These are phyloP conservation scores for Tuber umbilicatum DNA, from an alignment of 495 filamentous ascomycete genomes.

Conservation along the genomic window DNA sequence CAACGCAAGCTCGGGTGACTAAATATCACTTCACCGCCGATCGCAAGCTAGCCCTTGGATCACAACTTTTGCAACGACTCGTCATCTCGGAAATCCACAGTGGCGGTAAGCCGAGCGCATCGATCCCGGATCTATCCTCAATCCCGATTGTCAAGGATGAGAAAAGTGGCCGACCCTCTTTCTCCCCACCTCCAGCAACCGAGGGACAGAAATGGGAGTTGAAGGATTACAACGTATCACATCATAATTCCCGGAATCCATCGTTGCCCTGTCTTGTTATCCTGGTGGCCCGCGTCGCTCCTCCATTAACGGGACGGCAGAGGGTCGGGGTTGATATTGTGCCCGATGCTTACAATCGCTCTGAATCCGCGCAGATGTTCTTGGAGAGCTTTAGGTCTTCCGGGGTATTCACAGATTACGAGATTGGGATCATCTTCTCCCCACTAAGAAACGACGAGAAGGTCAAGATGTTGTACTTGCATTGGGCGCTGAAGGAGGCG, in stretches of 20 bases:
- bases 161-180: constrained; percentile 32
- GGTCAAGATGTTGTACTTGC: constrained; percentile 32
- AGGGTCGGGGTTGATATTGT: constrained; percentile 40
- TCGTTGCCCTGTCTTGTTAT: constrained; percentile 23
- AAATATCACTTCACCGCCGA: constrained; percentile 38
- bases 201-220: constrained; percentile 15
- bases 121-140: constrained; percentile 21
- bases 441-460: constrained; percentile 10
- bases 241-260: constrained; percentile 26
- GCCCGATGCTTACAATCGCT: constrained; percentile 25
- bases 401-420: constrained; percentile 30
- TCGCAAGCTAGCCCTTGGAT: constrained; percentile 35
- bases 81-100: constrained; percentile 22
- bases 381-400: constrained; percentile 30
- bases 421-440: constrained; percentile 21
- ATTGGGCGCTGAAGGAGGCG: constrained; percentile 41
- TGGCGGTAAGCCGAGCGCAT: constrained; percentile 14
- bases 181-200: constrained; percentile 9
- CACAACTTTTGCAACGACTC: constrained; percentile 39
- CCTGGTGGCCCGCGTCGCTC: constrained; percentile 18
- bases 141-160: constrained; percentile 25
- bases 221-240: constrained; percentile 39
- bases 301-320: not conserved
- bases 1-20: constrained; percentile 12
- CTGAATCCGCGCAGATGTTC: constrained; percentile 16